phyloP scores from a whole-genome alignment of 495 filamentous ascomycete species.

The Tuber melanosporum region DNA sequence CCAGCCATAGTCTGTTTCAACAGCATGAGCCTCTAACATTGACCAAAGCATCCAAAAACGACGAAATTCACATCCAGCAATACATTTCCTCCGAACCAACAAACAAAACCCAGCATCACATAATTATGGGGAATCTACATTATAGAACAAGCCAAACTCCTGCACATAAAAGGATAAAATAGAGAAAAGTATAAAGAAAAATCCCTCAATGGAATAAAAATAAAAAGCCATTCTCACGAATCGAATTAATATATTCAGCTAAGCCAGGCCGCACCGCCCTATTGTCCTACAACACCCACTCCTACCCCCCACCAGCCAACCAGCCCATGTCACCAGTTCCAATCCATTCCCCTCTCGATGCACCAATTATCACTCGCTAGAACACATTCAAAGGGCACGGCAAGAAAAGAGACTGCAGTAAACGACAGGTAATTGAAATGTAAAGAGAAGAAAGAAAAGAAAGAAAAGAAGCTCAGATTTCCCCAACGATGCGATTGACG shows the following conservation, averaged over 20 bases:
- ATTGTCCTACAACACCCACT: not conserved
- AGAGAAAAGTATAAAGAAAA: not conserved
- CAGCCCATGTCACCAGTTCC: not conserved
- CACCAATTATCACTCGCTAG: not conserved
- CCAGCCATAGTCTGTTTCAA: too few species aligned
- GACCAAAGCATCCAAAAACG: not conserved
- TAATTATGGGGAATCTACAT: not conserved
- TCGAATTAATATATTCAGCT: constrained; percentile 6
- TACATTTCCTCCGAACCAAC: not conserved
- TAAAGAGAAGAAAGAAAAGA: not conserved
- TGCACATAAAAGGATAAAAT: not conserved
- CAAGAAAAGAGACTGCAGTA: constrained; percentile 13
- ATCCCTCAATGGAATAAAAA: not conserved
- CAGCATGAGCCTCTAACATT: not conserved
- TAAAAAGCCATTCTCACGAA: not conserved
- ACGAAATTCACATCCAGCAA: not conserved
- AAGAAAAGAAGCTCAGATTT: not conserved
- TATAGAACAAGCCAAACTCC: not conserved
- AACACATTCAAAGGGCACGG: constrained; percentile 1
- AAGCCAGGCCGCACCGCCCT: not conserved
- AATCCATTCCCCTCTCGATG: not conserved
- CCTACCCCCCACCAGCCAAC: not conserved
- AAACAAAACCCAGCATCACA: not conserved
- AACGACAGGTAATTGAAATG: constrained; percentile 7
- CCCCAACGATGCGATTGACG: not conserved